A percentile compares a stretch with the other conserved stretches of the same genome.
These are phyloP conservation scores for Penicillium digitatum DNA, from an alignment of 2,329 filamentous ascomycete genomes.

Conservation along the genomic window DNA sequence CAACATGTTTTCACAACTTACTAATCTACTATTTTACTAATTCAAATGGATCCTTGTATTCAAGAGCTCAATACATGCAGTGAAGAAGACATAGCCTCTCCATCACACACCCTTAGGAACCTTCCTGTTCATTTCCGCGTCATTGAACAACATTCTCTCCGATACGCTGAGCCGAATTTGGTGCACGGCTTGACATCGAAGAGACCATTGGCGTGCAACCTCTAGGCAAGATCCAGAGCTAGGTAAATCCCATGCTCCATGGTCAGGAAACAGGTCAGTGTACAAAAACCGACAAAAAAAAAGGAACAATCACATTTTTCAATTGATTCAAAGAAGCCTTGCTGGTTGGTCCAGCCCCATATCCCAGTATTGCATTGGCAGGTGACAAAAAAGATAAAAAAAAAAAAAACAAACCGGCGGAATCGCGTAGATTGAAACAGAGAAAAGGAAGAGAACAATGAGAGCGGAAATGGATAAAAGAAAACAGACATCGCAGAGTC, in stretches of 20 bases:
- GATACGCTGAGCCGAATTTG: neutral
- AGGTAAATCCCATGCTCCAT: neutral
- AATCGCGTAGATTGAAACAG: constrained; percentile 7
- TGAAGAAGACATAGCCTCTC: neutral
- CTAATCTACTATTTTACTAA: neutral
- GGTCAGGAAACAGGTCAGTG: neutral
- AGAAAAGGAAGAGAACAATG: constrained; percentile 19
- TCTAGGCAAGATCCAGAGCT: neutral
- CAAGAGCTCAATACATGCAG: neutral
- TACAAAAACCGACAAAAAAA: neutral
- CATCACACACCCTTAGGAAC: neutral
- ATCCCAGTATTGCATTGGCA: constrained; percentile 14
- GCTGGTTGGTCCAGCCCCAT: constrained; percentile 10
- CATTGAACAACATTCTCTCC: neutral
- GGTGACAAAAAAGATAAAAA: constrained; percentile 6
- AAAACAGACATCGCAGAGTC: constrained; percentile 5
- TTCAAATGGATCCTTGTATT: neutral
- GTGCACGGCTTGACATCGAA: neutral
- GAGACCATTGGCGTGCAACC: neutral
- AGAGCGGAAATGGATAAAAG: constrained; percentile 5
- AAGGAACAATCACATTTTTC: constrained; percentile 15
- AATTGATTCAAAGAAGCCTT: constrained; percentile 12
- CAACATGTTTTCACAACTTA: no score
- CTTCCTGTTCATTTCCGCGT: neutral
- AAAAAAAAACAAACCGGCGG: constrained; percentile 3